Percentiles rank a stretch among this genome's conserved stretches.
Evolutionary conservation across 2,329 filamentous ascomycete genomes (phyloP).

Genomic region (Fusarium multiceps): DNA sequence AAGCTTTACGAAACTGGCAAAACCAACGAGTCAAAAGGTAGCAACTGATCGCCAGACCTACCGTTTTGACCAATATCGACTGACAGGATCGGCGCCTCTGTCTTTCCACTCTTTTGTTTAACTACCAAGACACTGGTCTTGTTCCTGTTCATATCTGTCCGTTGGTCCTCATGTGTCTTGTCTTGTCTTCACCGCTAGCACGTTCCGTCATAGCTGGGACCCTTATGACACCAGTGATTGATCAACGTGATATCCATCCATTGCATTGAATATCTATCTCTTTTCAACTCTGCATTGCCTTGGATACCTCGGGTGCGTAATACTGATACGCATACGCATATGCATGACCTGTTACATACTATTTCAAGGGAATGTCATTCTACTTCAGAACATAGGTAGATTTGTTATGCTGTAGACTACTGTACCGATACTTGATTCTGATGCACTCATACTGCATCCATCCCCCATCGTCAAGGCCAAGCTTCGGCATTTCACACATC

Average conservation of each 20-base stretch:
- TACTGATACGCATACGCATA: constrained; percentile 1
- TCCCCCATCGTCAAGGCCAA: not conserved
- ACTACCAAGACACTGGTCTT: constrained; percentile 16
- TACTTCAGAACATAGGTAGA: constrained; percentile 4
- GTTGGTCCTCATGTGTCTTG: not conserved
- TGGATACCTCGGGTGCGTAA: not conserved
- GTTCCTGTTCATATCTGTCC: not conserved
- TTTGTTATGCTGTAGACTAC: not conserved
- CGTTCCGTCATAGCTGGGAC: constrained; percentile 31
- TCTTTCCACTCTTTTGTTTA: constrained; percentile 18
- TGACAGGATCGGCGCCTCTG: constrained; percentile 26
- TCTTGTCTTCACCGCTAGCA: constrained; percentile 29
- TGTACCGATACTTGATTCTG: not conserved
- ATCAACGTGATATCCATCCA: not conserved
- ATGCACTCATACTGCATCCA: not conserved
- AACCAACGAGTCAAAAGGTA: constrained; percentile 8
- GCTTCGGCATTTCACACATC: not conserved
- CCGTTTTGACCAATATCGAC: constrained; percentile 28
- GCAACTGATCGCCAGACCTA: constrained; percentile 29
- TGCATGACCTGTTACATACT: constrained; percentile 1
- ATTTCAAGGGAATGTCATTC: not conserved
- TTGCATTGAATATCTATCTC: not conserved
- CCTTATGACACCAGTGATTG: constrained; percentile 26
- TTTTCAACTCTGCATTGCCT: not conserved
- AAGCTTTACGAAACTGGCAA: not conserved